A percentile compares a stretch with the other conserved stretches of the same genome.
These are phyloP conservation scores for Phytophthora nicotianae DNA, from an alignment of 352 stramenopile genomes.

Conservation along the genomic window DNA sequence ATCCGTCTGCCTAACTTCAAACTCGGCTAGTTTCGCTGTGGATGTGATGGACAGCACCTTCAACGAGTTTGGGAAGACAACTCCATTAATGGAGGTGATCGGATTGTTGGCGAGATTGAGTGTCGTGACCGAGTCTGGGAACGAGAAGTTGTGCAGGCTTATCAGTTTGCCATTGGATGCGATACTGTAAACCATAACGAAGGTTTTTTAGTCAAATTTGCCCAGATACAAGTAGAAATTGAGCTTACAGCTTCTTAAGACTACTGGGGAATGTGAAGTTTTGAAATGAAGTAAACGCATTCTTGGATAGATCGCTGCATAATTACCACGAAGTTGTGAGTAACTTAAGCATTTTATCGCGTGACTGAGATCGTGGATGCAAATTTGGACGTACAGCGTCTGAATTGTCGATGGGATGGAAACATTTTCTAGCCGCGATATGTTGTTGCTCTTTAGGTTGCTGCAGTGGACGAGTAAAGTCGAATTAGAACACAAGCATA, in stretches of 20 bases:
- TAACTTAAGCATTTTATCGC: neutral
- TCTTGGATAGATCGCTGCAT: constrained; percentile 43
- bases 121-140: constrained; percentile 31
- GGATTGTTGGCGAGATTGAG: constrained; percentile 49
- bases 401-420: constrained; percentile 34
- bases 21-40: constrained; percentile 38
- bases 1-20: constrained; percentile 48
- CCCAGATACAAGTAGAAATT: neutral
- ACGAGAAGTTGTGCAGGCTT: constrained; percentile 39
- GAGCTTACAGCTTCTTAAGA: constrained; percentile 40
- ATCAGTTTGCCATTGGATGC: constrained; percentile 32
- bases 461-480: constrained; percentile 12
- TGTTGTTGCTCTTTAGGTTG: constrained; percentile 43
- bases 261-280: constrained; percentile 27
- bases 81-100: constrained; percentile 38
- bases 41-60: constrained; percentile 31
- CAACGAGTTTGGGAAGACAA: constrained; percentile 40
- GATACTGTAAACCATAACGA: constrained; percentile 15
- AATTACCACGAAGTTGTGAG: neutral
- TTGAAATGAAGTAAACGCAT: constrained; percentile 38
- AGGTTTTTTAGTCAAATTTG: neutral
- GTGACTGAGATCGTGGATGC: neutral
- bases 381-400: constrained; percentile 32
- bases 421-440: constrained; percentile 25
- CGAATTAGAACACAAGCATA: neutral